Evolutionary conservation across 1,284 basidiomycete genomes (phyloP), one percentile per base, ranked within the genome.

Genomic region (Cutaneotrichosporon daszewskae): DNA sequence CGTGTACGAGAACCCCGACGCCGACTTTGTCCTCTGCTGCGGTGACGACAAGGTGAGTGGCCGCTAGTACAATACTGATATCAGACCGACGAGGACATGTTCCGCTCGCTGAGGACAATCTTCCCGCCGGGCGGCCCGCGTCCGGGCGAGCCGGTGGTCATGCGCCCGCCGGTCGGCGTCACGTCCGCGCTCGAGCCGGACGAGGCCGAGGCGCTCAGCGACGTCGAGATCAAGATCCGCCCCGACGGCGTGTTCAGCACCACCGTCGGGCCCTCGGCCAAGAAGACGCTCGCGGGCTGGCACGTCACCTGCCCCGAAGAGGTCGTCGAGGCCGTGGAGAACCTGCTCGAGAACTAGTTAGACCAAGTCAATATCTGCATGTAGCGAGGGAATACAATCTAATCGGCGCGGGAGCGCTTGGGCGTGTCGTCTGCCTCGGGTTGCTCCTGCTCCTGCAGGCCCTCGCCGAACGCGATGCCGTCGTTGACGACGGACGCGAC

Each of bases 51-150:
- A 96, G 80, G 88, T 87, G 43, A 49, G 75, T 62, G 11, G 13
- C 13, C 29, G 12, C 29, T 17, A 13, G 29, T 16, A 26, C 25
- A 8, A 35, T 22, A 25, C 45, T 40, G 18, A 40, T 29, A 35
- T 18, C 45, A 78, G 86, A 91, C 89, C 35, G 89, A 94, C 73
- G 89, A 92, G 72, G 90, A 95, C 74, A 94, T 94, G 89, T 94
- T 94, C 83, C 82, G 88, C 54, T 79, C 89, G 0, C 76, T 94
- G 2, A 77, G 80, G 44, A 59, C 65, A 6, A 59, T 73, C 42
- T 71, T 68, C 68, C 69, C 69, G 39, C 45, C 78, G 20, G 60
- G 68, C 22, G 64, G 68, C 71, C 77, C 32, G 55, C 75, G n/a
- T 72, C 74, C 39, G 60, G 54, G 45, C 58, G 45, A 70, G 57